A percentile compares a stretch with the other conserved stretches of the same genome.
Evolutionary conservation across 495 filamentous ascomycete species (phyloP).

Genomic region (Lasiosphaeria hispida): DNA sequence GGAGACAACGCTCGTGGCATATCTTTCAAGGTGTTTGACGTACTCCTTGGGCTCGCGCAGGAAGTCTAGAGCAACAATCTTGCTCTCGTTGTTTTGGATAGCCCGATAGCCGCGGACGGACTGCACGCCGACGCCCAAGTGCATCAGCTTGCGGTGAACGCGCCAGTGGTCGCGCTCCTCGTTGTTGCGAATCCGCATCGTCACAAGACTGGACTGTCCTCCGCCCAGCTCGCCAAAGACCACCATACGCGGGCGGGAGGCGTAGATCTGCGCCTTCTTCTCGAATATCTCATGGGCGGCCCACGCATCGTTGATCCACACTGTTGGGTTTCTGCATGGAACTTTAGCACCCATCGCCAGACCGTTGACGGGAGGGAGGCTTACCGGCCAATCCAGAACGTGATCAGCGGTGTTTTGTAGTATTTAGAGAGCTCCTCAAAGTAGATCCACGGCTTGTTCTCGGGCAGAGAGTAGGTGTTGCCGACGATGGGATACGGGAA

Average conservation of each 20-base stretch:
- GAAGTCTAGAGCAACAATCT: slow-evolving; percentile 51
- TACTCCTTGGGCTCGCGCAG: slow-evolving; percentile 48
- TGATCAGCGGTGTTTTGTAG: slow-evolving; percentile 55
- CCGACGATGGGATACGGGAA: slow-evolving; percentile 50
- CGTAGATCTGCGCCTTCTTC: slow-evolving; percentile 55
- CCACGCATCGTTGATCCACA: slow-evolving; percentile 68
- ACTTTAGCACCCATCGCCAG: no score
- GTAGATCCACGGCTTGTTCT: slow-evolving; percentile 63
- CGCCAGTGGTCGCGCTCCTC: slow-evolving; percentile 60
- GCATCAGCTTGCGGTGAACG: slow-evolving; percentile 60
- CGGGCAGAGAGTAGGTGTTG: slow-evolving; percentile 57
- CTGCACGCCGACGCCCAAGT: slow-evolving; percentile 59
- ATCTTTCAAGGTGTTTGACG: slow-evolving; percentile 62
- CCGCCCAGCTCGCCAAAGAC: slow-evolving; percentile 60
- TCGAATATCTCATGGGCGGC: slow-evolving; percentile 54
- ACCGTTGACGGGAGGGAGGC: background rate
- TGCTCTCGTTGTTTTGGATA: slow-evolving; percentile 61
- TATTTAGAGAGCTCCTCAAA: slow-evolving; percentile 58
- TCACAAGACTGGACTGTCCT: slow-evolving; percentile 57
- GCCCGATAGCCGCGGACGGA: slow-evolving; percentile 56
- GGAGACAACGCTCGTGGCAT: slow-evolving; percentile 62
- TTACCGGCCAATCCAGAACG: slow-evolving; percentile 59
- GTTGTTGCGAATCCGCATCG: slow-evolving; percentile 48
- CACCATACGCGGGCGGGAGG: slow-evolving; percentile 52
- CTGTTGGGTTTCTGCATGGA: slow-evolving; percentile 51